Evolutionary conservation across 306 rosid genomes (phyloP), one percentile per base, ranked within the genome.

Genomic region (Medicago lupulina): DNA sequence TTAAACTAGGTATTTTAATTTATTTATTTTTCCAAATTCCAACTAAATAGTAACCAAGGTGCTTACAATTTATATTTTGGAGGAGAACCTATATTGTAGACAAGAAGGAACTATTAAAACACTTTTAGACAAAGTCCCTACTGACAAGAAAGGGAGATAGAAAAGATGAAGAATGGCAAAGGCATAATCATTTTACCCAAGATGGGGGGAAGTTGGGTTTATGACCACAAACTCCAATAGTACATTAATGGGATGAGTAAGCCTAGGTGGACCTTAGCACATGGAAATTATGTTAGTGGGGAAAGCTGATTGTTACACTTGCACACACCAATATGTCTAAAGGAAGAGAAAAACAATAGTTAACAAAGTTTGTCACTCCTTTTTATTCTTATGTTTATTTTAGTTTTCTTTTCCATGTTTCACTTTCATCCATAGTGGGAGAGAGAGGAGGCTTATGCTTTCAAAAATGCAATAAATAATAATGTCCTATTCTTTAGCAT

Each of bases 241-340:
- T 70, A 82, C 80, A 83, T 80, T 84, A 85, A 85, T 76, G 83
- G 83, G 87, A 70, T 79, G 86, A 84, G 79, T 71, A 76, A 79
- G 90, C 71, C 80, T 83, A 71, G 74, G 62, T 75, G 76, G 85
- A 46, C 82, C 87, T 70, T 58, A 36, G 86, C 93, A 87, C 91
- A 87, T 88, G 96, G 83, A 75, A 67, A 80, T 76, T 77, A 74
- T 81, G 83, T 54, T 83, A 84, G 89, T 87, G 92, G 92, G 82
- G 68, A 76, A 80, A 44, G 83, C 19, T 91, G 87, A 89, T 86
- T 86, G 84, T 86, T 86, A 80, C 89, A 87, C 85, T 87, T 80
- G 49, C 80, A 78, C 80, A 21, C 77, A 73, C 80, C 85, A 68
- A 79, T 80, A n/a, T 86, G 68, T 85, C 85, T 57, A 78, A 86